Evolutionary conservation across 768 basidiomycete genomes (phyloP), one percentile per base, ranked within the genome.

Genomic region (Pleurotus eryngii): DNA sequence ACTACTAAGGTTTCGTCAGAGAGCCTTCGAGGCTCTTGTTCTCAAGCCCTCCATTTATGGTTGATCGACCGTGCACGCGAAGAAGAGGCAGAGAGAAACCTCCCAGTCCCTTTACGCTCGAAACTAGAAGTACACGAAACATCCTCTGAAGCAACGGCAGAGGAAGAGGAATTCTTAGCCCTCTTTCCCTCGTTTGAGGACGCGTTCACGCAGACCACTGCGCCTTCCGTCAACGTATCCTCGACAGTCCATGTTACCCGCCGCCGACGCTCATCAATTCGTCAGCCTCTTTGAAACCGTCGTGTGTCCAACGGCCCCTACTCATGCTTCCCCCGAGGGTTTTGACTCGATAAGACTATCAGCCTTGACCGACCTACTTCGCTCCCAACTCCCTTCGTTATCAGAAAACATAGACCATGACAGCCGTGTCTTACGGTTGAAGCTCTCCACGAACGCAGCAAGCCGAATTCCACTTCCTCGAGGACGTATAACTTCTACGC

Each of bases 181-280:
- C 68, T 98, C 26, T 99, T 99, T 71, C 97, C 97, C 11, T 84
- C 84, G 9, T 96, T 86, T 62, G 89, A 88, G 30, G 81, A 88
- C 56, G 76, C 70, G 22, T 68, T 86, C 14, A 74, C 79, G 35
- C 61, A 70, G n/a, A 64, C 65, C 18, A 46, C 60, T 24, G 42
- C 54, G 35, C 24, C n/a, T 59, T 18, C 50, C 53, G 30, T 35
- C 47, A 46, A 46, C 55, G 57, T 45, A 64, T 58, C 17, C 37
- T 49, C 58, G 50, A 45, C 63, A 24, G 49, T 58, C 48, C 68
- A 76, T 5, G 67, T 81, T 37, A 65, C 73, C 11, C 42, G n/a
- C 64, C 17, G 55, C 66, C 8, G 70, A 80, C 22, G 71, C 74
- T 57, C 66, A 63, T 7, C 71, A 69, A 46, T 68, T 90, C 0